These are phyloP conservation scores for Exophiala sp. DNA, from an alignment of 2,329 filamentous ascomycete genomes.

Conservation along the genomic window DNA sequence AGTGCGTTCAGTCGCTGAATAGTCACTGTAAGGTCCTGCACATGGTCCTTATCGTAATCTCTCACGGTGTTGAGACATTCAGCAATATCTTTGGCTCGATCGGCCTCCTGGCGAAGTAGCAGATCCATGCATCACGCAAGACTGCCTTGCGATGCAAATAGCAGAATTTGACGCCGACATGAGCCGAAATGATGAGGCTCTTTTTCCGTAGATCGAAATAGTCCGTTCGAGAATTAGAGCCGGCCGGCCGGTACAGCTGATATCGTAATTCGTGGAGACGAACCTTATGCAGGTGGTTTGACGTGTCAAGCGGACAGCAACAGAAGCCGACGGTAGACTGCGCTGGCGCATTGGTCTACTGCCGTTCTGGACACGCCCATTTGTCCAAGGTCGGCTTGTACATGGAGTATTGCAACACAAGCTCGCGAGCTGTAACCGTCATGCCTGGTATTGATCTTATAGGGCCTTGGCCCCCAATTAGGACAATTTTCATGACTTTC, in stretches of 20 bases:
- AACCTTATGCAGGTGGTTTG: slow-evolving; percentile 25
- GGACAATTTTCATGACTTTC: not conserved
- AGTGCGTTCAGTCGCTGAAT: slow-evolving; percentile 56
- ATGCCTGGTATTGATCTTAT: slow-evolving; percentile 18
- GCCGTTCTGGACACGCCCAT: slow-evolving; percentile 17
- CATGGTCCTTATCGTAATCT: slow-evolving; percentile 48
- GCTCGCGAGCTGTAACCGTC: slow-evolving; percentile 16
- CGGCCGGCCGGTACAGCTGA: slow-evolving; percentile 10
- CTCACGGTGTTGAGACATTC: slow-evolving; percentile 50
- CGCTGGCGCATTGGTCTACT: slow-evolving; percentile 17
- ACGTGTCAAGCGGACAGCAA: slow-evolving; percentile 28
- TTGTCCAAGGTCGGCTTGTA: slow-evolving; percentile 12
- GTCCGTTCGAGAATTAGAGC: slow-evolving; percentile 1
- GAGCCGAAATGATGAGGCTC: slow-evolving; percentile 12
- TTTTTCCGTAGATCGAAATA: slow-evolving; percentile 5
- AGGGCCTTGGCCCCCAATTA: slow-evolving; percentile 7
- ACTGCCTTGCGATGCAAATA: slow-evolving; percentile 3
- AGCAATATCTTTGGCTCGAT: slow-evolving; percentile 52
- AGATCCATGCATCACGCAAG: slow-evolving; percentile 32
- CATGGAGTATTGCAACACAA: slow-evolving; percentile 19
- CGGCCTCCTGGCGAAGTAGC: slow-evolving; percentile 43
- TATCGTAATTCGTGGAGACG: slow-evolving; percentile 22
- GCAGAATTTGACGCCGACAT: not conserved
- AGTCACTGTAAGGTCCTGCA: slow-evolving; percentile 51
- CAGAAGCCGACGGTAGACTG: slow-evolving; percentile 17